Conservation (phyloP, 306 rosid species). For the Abrus pulchellus region DNA sequence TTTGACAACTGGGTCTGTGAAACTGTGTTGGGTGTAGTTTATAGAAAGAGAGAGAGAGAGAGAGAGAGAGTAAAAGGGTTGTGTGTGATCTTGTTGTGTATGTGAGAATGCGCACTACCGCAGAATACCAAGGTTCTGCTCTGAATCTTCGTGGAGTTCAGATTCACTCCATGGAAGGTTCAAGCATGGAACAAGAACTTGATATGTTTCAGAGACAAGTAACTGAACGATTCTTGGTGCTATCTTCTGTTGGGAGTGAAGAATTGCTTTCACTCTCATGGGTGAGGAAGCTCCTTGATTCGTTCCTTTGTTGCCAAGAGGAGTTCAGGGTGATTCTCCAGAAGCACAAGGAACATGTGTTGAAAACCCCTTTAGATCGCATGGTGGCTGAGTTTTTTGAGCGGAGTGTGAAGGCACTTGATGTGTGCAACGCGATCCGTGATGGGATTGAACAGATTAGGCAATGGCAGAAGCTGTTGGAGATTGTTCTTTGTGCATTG, state of each 20-base stretch:
- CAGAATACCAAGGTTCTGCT: slow-evolving; percentile 69
- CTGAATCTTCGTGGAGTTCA: slow-evolving; percentile 57
- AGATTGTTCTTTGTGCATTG: slow-evolving; percentile 79
- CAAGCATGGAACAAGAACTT: slow-evolving; percentile 61
- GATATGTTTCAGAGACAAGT: slow-evolving; percentile 73
- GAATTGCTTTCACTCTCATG: slow-evolving; percentile 76
- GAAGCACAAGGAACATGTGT: slow-evolving; percentile 42
- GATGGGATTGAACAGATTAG: slow-evolving; percentile 88
- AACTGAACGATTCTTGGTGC: slow-evolving; percentile 58
- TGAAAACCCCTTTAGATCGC: slow-evolving; percentile 68
- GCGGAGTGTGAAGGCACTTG: slow-evolving; percentile 83
- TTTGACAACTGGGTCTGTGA: slow-evolving; percentile 42
- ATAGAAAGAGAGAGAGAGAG: too few relatives aligned
- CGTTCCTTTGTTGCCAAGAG: slow-evolving; percentile 71
- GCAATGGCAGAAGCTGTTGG: slow-evolving; percentile 80
- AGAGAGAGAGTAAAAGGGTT: neutral
- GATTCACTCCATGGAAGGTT: slow-evolving; percentile 64
- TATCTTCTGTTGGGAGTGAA: slow-evolving; percentile 49
- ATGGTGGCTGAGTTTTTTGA: slow-evolving; percentile 77
- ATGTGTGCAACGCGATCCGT: slow-evolving; percentile 86
- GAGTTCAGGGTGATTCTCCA: slow-evolving; percentile 68
- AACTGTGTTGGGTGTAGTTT: neutral
- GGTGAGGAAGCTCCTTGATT: slow-evolving; percentile 77
- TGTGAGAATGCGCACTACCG: slow-evolving; percentile 71
- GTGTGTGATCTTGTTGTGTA: neutral